phyloP scores from a whole-genome alignment of 371 early-diverging fungal species.

The Rhizopus sp. region DNA sequence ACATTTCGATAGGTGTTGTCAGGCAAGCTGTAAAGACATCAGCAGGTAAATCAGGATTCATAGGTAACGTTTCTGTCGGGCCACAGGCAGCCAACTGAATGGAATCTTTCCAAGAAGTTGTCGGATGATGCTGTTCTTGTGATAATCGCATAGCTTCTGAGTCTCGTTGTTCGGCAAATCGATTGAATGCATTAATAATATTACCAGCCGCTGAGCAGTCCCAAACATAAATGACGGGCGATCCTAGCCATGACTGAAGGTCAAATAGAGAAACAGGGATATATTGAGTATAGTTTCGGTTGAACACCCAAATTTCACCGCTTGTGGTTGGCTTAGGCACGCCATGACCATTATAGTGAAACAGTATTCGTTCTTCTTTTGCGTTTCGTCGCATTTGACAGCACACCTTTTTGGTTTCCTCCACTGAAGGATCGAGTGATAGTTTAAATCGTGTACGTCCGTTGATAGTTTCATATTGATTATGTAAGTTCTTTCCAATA shows the following conservation, averaged over 20 bases:
- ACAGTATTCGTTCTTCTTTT: slow-evolving; percentile 92
- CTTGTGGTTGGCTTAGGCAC: slow-evolving; percentile 94
- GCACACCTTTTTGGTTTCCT: slow-evolving; percentile 90
- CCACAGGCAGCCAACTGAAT: slow-evolving; percentile 95
- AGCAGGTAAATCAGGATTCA: slow-evolving; percentile 94
- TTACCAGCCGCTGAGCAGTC: slow-evolving; percentile 95
- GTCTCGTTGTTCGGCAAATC: slow-evolving; percentile 87
- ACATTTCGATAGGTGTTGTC: slow-evolving; percentile 95
- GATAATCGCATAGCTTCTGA: slow-evolving; percentile 54
- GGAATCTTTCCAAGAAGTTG: slow-evolving; percentile 75
- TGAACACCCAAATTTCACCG: slow-evolving; percentile 99
- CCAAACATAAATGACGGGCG: slow-evolving; percentile 95
- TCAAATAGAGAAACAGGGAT: slow-evolving; percentile 93
- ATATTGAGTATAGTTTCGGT: slow-evolving; percentile 96
- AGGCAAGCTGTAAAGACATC: slow-evolving; percentile 96
- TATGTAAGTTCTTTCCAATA: slow-evolving; percentile 88
- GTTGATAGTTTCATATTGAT: slow-evolving; percentile 92
- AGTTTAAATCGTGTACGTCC: slow-evolving; percentile 84
- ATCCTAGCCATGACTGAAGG: slow-evolving; percentile 92
- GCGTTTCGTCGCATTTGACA: slow-evolving; percentile 79
- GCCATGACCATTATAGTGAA: slow-evolving; percentile 98
- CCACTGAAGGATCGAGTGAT: slow-evolving; percentile 87
- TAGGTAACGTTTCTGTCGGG: slow-evolving; percentile 84
- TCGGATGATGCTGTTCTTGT: slow-evolving; percentile 36
- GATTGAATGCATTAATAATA: slow-evolving; percentile 85